Evolutionary conservation across 2,329 filamentous ascomycete species (phyloP), one percentile per base, ranked within the genome.

Genomic region (Myriangium duriaei): DNA sequence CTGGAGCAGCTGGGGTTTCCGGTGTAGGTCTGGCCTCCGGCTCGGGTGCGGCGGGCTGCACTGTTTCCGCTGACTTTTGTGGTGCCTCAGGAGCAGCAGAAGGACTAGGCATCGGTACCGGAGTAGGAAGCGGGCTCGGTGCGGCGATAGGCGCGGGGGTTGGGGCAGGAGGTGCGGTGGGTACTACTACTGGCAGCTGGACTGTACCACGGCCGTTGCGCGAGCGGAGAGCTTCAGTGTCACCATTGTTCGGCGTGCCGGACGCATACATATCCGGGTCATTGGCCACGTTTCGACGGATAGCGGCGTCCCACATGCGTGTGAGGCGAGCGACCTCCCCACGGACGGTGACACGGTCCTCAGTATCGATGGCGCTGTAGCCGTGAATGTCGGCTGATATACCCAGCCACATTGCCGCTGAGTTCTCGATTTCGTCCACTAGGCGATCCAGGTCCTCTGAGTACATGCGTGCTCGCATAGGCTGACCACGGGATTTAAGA

Each of bases 331-430:
- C 53, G 4, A 56, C 52, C 38, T 56, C 53, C 36, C 54, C 58
- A 2, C 62, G 47, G 1, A 64, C 60, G n/a, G 58, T 64, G 19
- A 65, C 60, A 4, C 48, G 44, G 15, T 61, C 57, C 21, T 64
- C 62, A 2, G 58, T 62, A 36, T 63, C 61, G 30, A 66, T 62
- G 28, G 63, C 62, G 40, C 63, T 59, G 45, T 65, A 66, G 9
- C 63, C 63, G 39, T 66, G 61, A 9, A 59, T 51, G 2, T 52
- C 52, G n/a, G 53, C 53, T 21, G 52, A 52, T 21, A 66, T 65
- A 11, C 62, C 63, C 18, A 60, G 47, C 62, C 62, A 61, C 58
- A 62, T 62, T 12, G 56, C 50, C 11, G 58, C 58, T 2, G 53
- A 57, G 31, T 59, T 60, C 43, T 62, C 58, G 39, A 61, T 61